Evolutionary conservation across 768 basidiomycete species (phyloP).

Genomic region (Glaciozyma antarctica): DNA sequence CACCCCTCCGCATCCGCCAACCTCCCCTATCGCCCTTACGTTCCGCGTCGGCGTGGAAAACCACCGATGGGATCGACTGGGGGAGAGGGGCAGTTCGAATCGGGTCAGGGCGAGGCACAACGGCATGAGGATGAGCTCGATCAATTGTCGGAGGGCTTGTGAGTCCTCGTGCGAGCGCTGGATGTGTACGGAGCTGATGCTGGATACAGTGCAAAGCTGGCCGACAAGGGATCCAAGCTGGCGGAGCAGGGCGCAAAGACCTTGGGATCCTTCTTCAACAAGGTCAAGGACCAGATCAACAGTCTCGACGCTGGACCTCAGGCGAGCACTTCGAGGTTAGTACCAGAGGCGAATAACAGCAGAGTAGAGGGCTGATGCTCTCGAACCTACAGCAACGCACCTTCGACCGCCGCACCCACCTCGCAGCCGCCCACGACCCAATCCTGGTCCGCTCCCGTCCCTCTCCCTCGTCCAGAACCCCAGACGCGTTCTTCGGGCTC

Average conservation of each 20-base stretch:
- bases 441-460: background rate
- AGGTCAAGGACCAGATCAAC: constrained; percentile 21
- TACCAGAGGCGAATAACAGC: fast-evolving
- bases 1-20: too few relatives aligned
- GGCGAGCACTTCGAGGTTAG: background rate
- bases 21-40: too few relatives aligned
- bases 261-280: constrained; percentile 16
- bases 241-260: constrained; percentile 25
- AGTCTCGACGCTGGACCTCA: constrained; percentile 14
- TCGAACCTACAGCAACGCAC: background rate
- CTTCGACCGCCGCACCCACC: background rate
- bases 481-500: background rate
- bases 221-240: constrained; percentile 13
- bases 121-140: too few relatives aligned
- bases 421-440: background rate
- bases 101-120: too few relatives aligned
- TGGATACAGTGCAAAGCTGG: too few relatives aligned
- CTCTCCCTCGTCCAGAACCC: constrained; percentile 1
- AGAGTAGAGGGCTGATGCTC: background rate
- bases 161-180: too few relatives aligned
- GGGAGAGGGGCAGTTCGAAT: too few relatives aligned
- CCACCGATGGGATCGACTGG: too few relatives aligned
- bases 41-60: too few relatives aligned
- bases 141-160: too few relatives aligned
- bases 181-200: too few relatives aligned